Evolutionary conservation across 2,329 filamentous ascomycete species (phyloP).

Genomic region (Stachybotrys echinatus): DNA sequence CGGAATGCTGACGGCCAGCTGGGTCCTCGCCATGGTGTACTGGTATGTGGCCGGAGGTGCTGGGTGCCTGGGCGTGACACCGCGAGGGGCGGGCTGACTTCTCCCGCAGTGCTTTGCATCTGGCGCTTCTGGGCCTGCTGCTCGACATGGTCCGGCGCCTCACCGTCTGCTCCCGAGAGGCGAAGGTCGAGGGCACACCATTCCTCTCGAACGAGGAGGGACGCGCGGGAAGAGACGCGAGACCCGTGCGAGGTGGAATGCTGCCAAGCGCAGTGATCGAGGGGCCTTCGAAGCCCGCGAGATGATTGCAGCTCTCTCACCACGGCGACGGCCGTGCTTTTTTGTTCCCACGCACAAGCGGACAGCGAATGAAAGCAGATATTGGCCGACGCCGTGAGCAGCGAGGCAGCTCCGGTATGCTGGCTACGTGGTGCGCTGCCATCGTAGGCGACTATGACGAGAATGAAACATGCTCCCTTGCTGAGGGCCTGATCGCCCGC

Average conservation of each 20-base stretch:
- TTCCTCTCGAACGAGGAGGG: neutral
- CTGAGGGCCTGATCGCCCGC: too few species aligned
- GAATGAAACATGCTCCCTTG: too few species aligned
- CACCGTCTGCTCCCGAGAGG: neutral
- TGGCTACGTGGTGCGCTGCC: too few species aligned
- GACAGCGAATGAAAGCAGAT: too few species aligned
- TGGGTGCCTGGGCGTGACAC: too few species aligned
- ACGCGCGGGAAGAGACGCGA: neutral
- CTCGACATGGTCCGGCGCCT: neutral
- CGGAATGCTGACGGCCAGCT: conserved; percentile 1
- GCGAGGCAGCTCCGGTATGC: too few species aligned
- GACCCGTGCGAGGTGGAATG: neutral
- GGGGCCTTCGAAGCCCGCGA: neutral
- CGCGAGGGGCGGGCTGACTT: too few species aligned
- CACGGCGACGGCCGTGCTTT: too few species aligned
- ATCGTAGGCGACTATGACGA: too few species aligned
- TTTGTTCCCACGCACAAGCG: too few species aligned
- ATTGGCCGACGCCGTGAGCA: too few species aligned
- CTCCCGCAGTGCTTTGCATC: neutral
- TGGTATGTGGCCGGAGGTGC: neutral
- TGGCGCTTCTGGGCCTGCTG: neutral
- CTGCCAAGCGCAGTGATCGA: neutral
- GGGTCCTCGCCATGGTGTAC: conserved; percentile 3
- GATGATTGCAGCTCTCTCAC: too few species aligned
- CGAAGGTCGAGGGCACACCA: neutral